Percentiles rank a stretch among this genome's conserved stretches.
Evolutionary conservation across 805 yeast genomes (phyloP).

Genomic region (Candida pini): DNA sequence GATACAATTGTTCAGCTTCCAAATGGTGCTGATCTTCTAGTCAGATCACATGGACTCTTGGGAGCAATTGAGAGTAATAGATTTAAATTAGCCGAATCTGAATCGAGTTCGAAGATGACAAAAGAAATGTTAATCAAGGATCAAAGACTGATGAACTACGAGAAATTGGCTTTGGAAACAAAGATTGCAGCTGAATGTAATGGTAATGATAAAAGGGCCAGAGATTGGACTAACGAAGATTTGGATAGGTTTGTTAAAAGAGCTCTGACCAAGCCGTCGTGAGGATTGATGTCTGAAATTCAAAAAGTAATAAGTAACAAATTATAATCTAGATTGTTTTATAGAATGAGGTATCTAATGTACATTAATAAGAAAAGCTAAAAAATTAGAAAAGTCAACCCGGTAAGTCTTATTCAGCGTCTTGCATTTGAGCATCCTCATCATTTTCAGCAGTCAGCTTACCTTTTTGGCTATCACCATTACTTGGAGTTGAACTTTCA

Average conservation of each 20-base stretch:
- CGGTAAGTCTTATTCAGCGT: not conserved
- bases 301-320: no score
- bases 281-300: no score
- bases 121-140: constrained; percentile 15
- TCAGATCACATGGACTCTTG: constrained; percentile 51
- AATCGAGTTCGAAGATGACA: constrained; percentile 10
- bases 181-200: constrained; percentile 32
- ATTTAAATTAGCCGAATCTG: constrained; percentile 1
- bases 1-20: constrained; percentile 46
- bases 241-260: constrained; percentile 41
- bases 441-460: not conserved
- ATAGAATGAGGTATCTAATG: no score
- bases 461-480: constrained; percentile 4
- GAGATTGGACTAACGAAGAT: constrained; percentile 59
- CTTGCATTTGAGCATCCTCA: constrained; percentile 7
- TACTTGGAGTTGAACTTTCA: no score
- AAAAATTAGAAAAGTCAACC: not conserved
- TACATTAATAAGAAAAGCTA: not conserved
- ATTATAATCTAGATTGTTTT: no score
- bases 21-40: constrained; percentile 51
- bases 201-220: constrained; percentile 44
- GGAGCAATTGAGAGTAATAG: constrained; percentile 31
- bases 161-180: constrained; percentile 42
- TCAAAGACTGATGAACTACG: constrained; percentile 36
- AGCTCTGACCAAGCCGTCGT: no score